A percentile compares a stretch with the other conserved stretches of the same genome.
phyloP scores from a whole-genome alignment of 257 asterid species.

The Coffea canephora region DNA sequence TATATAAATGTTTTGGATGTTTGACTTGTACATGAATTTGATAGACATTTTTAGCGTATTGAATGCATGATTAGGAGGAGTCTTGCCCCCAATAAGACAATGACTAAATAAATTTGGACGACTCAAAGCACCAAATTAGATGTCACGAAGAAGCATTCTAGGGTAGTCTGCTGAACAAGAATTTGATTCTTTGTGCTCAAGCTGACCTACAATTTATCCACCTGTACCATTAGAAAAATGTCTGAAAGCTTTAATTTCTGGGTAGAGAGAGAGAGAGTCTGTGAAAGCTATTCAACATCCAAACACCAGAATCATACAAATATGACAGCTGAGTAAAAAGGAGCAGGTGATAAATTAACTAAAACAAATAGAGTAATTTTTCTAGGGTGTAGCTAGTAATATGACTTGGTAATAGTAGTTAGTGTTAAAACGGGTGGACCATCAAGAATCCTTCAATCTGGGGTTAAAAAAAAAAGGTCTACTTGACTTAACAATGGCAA shows the following conservation, averaged over 20 bases:
- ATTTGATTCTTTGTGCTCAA: background rate
- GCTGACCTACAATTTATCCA: conserved; percentile 10
- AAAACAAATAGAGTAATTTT: background rate
- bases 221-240: background rate
- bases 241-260: background rate
- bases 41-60: background rate
- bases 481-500: background rate
- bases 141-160: conserved; percentile 6
- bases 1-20: background rate
- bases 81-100: conserved; percentile 7
- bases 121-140: conserved; percentile 8
- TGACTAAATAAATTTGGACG: background rate
- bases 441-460: background rate
- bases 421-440: background rate
- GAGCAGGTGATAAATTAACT: background rate
- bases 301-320: background rate
- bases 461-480: background rate
- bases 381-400: background rate
- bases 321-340: background rate
- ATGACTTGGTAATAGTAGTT: background rate
- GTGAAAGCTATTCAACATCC: background rate
- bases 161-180: background rate
- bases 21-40: background rate
- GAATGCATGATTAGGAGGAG: conserved; percentile 14
- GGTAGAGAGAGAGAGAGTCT: background rate